These are phyloP conservation scores for Agrocybe praecox DNA, from an alignment of 768 basidiomycete genomes.

Conservation along the genomic window DNA sequence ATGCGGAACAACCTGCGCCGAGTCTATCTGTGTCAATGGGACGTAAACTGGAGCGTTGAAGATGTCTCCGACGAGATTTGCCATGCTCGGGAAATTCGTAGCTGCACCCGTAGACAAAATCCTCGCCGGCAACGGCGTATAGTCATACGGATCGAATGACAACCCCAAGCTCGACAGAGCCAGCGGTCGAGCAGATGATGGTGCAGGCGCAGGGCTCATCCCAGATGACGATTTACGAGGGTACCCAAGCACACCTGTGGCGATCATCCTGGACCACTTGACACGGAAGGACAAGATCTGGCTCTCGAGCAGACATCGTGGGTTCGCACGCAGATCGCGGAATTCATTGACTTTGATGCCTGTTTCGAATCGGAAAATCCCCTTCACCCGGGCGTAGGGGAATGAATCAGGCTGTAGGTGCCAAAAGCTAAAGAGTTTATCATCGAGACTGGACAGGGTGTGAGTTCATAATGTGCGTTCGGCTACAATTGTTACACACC, in stretches of 20 bases:
- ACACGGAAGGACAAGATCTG: constrained; percentile 83
- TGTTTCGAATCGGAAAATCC: constrained; percentile 86
- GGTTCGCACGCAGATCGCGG: constrained; percentile 86
- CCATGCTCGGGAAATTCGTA: constrained; percentile 81
- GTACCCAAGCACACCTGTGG: constrained; percentile 67
- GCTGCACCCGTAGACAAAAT: constrained; percentile 78
- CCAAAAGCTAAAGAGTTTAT: constrained; percentile 92
- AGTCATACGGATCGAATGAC: constrained; percentile 81
- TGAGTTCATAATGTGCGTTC: neutral
- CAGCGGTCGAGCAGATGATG: constrained; percentile 28
- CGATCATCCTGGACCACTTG: constrained; percentile 75
- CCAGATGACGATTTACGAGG: constrained; percentile 28
- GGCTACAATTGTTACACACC: constrained; percentile 47
- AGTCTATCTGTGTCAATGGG: constrained; percentile 74
- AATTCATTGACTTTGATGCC: constrained; percentile 89
- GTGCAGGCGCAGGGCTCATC: constrained; percentile 33
- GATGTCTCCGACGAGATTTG: constrained; percentile 78
- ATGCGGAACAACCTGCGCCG: constrained; percentile 70
- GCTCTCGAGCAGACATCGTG: constrained; percentile 82
- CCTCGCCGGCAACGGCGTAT: constrained; percentile 61
- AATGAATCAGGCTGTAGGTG: constrained; percentile 77
- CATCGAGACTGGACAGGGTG: constrained; percentile 66
- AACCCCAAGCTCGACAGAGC: constrained; percentile 56
- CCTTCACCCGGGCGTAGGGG: constrained; percentile 79
- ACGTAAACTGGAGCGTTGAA: constrained; percentile 84